Conservation (phyloP, 768 basidiomycete genomes). For the Chlorophyllum brunneum region DNA sequence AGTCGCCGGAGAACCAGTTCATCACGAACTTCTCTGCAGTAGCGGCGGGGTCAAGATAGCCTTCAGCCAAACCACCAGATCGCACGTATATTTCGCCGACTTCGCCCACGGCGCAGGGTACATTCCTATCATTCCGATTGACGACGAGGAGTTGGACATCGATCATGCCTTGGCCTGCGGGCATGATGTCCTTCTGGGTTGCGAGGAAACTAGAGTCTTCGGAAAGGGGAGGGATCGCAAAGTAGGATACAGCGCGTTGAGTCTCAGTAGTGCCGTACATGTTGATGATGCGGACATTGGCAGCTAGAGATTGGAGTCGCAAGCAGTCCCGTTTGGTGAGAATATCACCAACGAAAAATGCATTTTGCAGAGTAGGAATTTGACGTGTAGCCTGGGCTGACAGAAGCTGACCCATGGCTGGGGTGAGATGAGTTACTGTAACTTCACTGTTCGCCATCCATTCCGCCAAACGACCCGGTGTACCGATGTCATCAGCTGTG, state of each 20-base stretch:
- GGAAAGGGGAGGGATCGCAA: constrained; percentile 81
- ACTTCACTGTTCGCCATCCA: constrained; percentile 95
- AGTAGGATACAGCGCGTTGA: constrained; percentile 97
- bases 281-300: constrained; percentile 93
- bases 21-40: constrained; percentile 87
- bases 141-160: constrained; percentile 97
- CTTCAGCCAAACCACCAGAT: constrained; percentile 92
- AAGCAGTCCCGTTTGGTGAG: constrained; percentile 97
- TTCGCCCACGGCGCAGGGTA: constrained; percentile 92
- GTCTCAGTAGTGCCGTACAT: constrained; percentile 99
- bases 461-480: constrained; percentile 91
- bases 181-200: constrained; percentile 96
- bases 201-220: constrained; percentile 87
- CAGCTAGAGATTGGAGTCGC: constrained; percentile 87
- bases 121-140: constrained; percentile 78
- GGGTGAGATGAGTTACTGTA: constrained; percentile 96
- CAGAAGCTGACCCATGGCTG: constrained; percentile 98
- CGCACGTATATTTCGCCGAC: constrained; percentile 99
- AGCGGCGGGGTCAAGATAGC: constrained; percentile 82
- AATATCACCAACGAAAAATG: constrained; percentile 99
- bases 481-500: constrained; percentile 95
- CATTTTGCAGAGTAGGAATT: constrained; percentile 82
- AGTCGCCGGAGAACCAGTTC: constrained; percentile 80
- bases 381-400: constrained; percentile 76
- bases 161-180: constrained; percentile 95